Conservation (phyloP, 148 eudicot species). For the Cornus suecica region DNA sequence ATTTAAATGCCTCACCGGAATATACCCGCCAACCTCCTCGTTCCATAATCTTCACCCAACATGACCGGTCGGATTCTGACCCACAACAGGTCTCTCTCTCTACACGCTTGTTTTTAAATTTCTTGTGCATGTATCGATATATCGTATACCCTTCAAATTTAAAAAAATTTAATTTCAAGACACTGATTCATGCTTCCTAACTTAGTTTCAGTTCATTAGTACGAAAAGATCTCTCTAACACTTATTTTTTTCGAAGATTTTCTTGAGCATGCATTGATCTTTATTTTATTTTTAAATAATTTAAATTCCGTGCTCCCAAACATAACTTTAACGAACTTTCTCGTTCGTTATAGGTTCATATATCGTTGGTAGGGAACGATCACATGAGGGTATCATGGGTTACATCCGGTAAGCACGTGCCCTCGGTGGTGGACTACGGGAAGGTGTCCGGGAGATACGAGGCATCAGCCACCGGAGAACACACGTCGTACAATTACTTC, state of each 20-base stretch:
- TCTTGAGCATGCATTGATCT: too few species aligned
- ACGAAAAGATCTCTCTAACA: too few species aligned
- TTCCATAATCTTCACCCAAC: slow-evolving; percentile 28
- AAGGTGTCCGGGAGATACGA: slow-evolving; percentile 43
- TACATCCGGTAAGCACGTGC: slow-evolving; percentile 42
- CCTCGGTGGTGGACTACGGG: slow-evolving; percentile 71
- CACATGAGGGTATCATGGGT: slow-evolving; percentile 74
- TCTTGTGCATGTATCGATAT: background rate
- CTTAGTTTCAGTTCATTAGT: too few species aligned
- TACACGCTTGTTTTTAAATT: background rate
- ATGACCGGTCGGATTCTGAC: slow-evolving; percentile 35
- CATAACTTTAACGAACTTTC: background rate
- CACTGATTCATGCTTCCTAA: too few species aligned
- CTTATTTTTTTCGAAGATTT: too few species aligned
- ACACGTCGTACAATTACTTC: slow-evolving; percentile 57
- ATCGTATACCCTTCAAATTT: too few species aligned
- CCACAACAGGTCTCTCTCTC: slow-evolving; percentile 50
- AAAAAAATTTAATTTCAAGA: too few species aligned
- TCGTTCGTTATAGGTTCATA: slow-evolving; percentile 51
- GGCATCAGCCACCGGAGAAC: slow-evolving; percentile 50
- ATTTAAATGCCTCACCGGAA: slow-evolving; percentile 20
- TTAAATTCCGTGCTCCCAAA: too few species aligned
- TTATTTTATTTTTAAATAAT: too few species aligned
- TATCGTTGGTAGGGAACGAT: slow-evolving; percentile 71
- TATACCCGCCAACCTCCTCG: slow-evolving; percentile 48